Evolutionary conservation across 2,329 filamentous ascomycete genomes (phyloP).

Genomic region (Dryadomyces quercivorus): DNA sequence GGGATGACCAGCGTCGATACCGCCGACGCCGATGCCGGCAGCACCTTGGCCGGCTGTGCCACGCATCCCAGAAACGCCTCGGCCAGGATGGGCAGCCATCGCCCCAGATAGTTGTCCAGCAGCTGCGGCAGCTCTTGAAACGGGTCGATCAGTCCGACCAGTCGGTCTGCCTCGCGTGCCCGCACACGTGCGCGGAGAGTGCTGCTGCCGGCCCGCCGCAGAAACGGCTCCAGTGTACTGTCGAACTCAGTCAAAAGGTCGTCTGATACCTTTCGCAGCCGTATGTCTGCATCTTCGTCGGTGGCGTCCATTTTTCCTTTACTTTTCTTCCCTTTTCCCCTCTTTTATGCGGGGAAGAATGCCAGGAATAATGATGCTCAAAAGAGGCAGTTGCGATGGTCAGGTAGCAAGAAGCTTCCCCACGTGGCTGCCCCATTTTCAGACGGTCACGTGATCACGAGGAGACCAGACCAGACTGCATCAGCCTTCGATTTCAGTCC

Average conservation of each 20-base stretch:
- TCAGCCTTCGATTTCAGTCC: no score
- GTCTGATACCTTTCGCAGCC: slow-evolving; percentile 47
- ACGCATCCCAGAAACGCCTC: slow-evolving; percentile 57
- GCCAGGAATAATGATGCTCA: not conserved
- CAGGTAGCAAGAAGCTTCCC: not conserved
- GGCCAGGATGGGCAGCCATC: slow-evolving; percentile 61
- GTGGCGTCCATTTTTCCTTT: slow-evolving; percentile 42
- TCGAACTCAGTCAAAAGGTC: slow-evolving; percentile 49
- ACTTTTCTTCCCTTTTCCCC: not conserved
- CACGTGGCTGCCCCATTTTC: not conserved
- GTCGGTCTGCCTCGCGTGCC: slow-evolving; percentile 12
- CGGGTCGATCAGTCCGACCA: slow-evolving; percentile 51
- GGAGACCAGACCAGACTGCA: no score
- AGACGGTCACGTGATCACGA: not conserved
- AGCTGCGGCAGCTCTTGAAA: slow-evolving; percentile 95
- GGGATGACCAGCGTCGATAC: slow-evolving; percentile 28
- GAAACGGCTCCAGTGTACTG: slow-evolving; percentile 35
- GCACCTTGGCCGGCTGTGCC: slow-evolving; percentile 14
- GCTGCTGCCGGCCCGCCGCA: slow-evolving; percentile 21
- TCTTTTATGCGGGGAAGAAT: not conserved
- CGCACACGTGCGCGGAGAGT: slow-evolving; percentile 8
- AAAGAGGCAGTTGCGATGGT: not conserved
- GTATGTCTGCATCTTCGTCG: slow-evolving; percentile 48
- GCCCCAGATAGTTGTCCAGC: slow-evolving; percentile 70
- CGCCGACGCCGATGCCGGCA: not conserved